Base-by-base conservation (phyloP, 116 monocot species). In the Iris pallida region DNA sequence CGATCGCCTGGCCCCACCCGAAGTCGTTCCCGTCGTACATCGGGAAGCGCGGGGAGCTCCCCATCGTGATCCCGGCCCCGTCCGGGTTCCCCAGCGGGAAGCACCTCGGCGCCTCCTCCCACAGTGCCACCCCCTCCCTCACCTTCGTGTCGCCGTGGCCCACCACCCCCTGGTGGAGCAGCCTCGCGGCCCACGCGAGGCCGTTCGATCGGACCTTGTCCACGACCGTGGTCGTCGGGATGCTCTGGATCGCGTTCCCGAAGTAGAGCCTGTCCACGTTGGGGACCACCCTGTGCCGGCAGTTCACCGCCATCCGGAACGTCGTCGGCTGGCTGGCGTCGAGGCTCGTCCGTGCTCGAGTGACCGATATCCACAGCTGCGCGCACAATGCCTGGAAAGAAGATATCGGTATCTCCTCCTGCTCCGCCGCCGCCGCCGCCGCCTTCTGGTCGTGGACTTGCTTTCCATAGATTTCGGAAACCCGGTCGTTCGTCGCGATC, bases 11-110 rank as follows among this genome's bases (percentile, higher is more conserved):
- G 2, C 91, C 91, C 91, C 88, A 91, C 11, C 95, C 91, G 54
- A 95, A 95, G 68, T 95, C 91, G 61, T 93, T 89, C 8, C 80
- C 80, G 53, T 86, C 86, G 72, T 82, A 91, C 84, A 91, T 80
- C 4, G 85, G 85, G 71, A 95, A 95, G 69, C 95, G 47, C 47
- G 86, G 88, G 1, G 95, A 95, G 79, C 95, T 95, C 54, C 91
- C 91, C 86, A 95, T 91, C 11, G 79, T 88, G 20, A 95, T 18
- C 7, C 70, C 86, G 0, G 81, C 68, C 10, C 88, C 85, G 73
- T 94, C 87, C 10, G 87, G 87, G 58, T 86, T 91, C 20, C 91
- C 85, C 62, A 95, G 71, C 4, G 88, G 84, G 65, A 86, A 91
- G 67, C 83, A 79, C 66, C 72, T 20, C 11, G 95, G 88, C 7